phyloP scores from a whole-genome alignment of 768 basidiomycete species.

The Nidula microcarpa region DNA sequence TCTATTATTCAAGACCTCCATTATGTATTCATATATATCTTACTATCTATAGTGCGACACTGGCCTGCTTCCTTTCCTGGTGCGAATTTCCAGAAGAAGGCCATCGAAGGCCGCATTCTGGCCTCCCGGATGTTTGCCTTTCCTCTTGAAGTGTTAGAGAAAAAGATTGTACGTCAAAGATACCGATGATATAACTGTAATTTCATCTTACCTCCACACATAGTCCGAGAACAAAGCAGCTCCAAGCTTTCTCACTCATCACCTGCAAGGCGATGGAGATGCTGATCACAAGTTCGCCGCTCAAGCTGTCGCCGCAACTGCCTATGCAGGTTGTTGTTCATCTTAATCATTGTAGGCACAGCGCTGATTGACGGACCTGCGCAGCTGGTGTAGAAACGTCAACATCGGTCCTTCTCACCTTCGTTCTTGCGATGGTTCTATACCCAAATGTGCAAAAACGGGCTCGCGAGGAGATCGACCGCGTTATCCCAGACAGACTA shows the following conservation, averaged over 20 bases:
- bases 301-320: not conserved
- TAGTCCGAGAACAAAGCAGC: not conserved
- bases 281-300: not conserved
- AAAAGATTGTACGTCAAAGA: not conserved
- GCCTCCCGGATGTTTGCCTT: not conserved
- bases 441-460: conserved; percentile 15
- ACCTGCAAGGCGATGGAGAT: not conserved
- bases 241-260: not conserved
- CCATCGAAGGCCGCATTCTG: not conserved
- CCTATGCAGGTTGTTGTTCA: not conserved
- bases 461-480: conserved; percentile 20
- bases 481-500: conserved; percentile 14
- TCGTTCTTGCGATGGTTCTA: conserved; percentile 21
- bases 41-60: not conserved
- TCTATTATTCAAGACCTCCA: not conserved
- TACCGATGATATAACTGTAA: too few relatives aligned
- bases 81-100: not conserved
- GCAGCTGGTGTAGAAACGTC: not conserved
- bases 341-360: too few relatives aligned
- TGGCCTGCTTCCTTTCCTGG: not conserved
- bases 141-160: not conserved
- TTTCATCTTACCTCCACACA: too few relatives aligned
- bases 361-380: too few relatives aligned
- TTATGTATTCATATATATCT: not conserved
- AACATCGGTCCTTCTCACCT: not conserved